Evolutionary conservation across 2,329 filamentous ascomycete genomes (phyloP).

Genomic region (Bisporella sp.): DNA sequence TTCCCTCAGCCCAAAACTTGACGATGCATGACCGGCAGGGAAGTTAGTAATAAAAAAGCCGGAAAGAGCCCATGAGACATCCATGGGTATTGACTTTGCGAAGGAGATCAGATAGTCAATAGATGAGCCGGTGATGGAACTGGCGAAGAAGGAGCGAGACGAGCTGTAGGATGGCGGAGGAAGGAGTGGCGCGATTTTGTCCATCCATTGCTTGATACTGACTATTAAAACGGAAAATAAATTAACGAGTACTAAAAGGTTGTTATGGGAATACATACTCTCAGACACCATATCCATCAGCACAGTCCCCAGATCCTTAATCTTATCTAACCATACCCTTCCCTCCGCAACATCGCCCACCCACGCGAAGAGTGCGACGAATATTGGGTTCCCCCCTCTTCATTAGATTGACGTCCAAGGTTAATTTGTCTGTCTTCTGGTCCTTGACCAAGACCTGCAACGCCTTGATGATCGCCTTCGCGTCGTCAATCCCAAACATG

Average conservation of each 20-base stretch:
- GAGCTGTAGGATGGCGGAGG: not conserved
- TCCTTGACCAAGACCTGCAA: not conserved
- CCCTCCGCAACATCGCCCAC: not conserved
- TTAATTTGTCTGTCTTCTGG: too few relatives aligned
- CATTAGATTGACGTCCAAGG: too few relatives aligned
- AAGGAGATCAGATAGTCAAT: not conserved
- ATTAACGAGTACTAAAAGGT: not conserved
- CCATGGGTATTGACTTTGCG: too few relatives aligned
- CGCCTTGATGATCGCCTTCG: not conserved
- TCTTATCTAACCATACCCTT: not conserved
- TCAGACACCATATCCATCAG: slow-evolving; percentile 2
- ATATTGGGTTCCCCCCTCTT: not conserved
- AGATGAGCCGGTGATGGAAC: not conserved
- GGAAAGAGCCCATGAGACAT: too few relatives aligned
- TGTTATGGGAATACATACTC: not conserved
- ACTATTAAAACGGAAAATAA: not conserved
- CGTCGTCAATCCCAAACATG: not conserved
- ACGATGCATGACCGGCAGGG: too few relatives aligned
- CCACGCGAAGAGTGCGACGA: slow-evolving; percentile 2
- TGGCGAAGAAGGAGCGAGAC: not conserved
- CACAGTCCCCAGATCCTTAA: not conserved
- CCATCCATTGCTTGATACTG: not conserved
- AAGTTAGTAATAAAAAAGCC: too few relatives aligned
- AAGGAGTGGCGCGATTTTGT: not conserved
- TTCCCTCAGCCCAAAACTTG: not conserved